These are phyloP conservation scores for Melastoma malabathricum DNA, from an alignment of 345 rosid species.

Conservation along the genomic window DNA sequence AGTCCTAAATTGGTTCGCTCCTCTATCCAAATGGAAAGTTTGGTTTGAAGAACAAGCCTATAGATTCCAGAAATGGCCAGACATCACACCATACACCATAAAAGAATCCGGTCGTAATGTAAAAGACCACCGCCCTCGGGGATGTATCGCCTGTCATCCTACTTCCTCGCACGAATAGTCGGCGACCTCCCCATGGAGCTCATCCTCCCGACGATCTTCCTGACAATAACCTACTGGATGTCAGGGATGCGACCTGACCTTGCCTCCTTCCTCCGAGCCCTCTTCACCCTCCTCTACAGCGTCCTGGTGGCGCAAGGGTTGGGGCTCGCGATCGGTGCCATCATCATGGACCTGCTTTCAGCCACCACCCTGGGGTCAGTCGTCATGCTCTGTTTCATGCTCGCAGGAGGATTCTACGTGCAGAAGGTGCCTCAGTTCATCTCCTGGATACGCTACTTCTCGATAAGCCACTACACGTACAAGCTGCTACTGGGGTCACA, in stretches of 20 bases:
- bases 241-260: constrained; percentile 39
- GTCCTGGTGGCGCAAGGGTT: constrained; percentile 38
- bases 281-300: constrained; percentile 21
- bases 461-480: constrained; percentile 26
- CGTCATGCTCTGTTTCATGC: constrained; percentile 21
- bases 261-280: constrained; percentile 28
- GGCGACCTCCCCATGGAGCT: constrained; percentile 77
- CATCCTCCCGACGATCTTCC: constrained; percentile 41
- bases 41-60: too few relatives aligned
- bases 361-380: constrained; percentile 29
- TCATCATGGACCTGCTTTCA: constrained; percentile 28
- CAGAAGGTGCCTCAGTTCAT: constrained; percentile 35
- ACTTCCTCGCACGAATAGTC: constrained; percentile 11
- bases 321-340: constrained; percentile 46
- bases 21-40: too few relatives aligned
- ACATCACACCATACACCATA: too few relatives aligned
- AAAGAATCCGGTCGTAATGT: too few relatives aligned
- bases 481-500: constrained; percentile 36
- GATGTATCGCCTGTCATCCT: constrained; percentile 61
- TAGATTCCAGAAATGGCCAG: too few relatives aligned
- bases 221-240: constrained; percentile 57
- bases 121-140: constrained; percentile 78
- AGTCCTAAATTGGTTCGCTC: too few relatives aligned
- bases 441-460: constrained; percentile 32
- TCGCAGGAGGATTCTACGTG: constrained; percentile 38